These are phyloP conservation scores for Cordia subcordata DNA, from an alignment of 257 asterid genomes.

Conservation along the genomic window DNA sequence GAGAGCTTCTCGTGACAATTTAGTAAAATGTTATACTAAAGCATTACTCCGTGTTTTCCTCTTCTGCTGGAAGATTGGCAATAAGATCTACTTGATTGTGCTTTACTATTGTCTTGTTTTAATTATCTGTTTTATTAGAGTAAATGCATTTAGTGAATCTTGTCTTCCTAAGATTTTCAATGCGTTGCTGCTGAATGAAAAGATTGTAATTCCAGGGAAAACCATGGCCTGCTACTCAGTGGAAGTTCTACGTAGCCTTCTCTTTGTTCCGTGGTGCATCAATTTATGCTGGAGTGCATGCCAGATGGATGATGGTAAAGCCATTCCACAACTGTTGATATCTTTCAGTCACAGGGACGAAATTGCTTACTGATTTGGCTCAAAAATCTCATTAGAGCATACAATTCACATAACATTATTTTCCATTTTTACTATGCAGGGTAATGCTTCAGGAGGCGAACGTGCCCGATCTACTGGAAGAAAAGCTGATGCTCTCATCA, in stretches of 20 bases:
- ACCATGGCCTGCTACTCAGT: constrained; percentile 78
- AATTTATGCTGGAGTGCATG: constrained; percentile 81
- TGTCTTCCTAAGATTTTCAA: background rate
- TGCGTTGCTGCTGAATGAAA: constrained; percentile 14
- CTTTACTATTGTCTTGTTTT: too few species aligned
- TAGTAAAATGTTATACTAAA: too few species aligned
- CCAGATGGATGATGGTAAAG: constrained; percentile 80
- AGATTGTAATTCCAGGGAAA: constrained; percentile 56
- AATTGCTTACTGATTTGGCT: background rate
- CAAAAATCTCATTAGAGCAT: background rate
- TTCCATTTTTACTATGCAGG: constrained; percentile 42
- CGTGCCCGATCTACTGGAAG: constrained; percentile 72
- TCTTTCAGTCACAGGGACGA: background rate
- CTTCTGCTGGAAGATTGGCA: too few species aligned
- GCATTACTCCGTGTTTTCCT: too few species aligned
- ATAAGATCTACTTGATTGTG: background rate
- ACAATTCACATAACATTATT: background rate
- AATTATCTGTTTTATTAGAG: background rate
- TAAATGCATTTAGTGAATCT: background rate
- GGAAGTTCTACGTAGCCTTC: constrained; percentile 93
- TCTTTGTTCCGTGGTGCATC: constrained; percentile 92
- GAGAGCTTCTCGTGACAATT: too few species aligned
- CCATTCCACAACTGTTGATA: constrained; percentile 4
- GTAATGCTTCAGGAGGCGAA: constrained; percentile 96
- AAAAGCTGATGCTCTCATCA: constrained; percentile 58